These are phyloP conservation scores for Pseudozyma pruni DNA, from an alignment of 1,284 basidiomycete species.

Conservation along the genomic window DNA sequence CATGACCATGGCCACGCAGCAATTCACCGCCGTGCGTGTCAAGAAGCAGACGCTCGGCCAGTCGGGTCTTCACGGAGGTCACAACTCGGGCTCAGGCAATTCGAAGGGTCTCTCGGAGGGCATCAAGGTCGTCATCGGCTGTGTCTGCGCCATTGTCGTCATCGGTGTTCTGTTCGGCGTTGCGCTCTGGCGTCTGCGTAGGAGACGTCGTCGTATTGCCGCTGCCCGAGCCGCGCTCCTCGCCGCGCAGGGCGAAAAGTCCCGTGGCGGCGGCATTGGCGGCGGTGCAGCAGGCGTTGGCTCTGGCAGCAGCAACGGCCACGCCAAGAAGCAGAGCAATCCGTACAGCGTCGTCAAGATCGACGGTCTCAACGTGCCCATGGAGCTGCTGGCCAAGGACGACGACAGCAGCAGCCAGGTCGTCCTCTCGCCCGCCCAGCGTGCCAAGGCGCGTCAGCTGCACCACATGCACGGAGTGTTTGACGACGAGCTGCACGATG, in stretches of 20 bases:
- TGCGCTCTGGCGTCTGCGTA: slow-evolving; percentile 48
- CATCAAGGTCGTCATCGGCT: slow-evolving; percentile 57
- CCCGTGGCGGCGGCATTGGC: not conserved
- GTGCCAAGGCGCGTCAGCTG: slow-evolving; percentile 49
- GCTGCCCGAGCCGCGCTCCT: slow-evolving; percentile 36
- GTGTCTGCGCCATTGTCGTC: slow-evolving; percentile 51
- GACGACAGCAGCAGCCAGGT: slow-evolving; percentile 46
- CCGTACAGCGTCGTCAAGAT: slow-evolving; percentile 42
- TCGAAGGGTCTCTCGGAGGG: slow-evolving; percentile 53
- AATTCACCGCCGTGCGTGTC: slow-evolving; percentile 59
- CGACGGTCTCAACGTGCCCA: slow-evolving; percentile 39
- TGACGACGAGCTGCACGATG: slow-evolving; percentile 49
- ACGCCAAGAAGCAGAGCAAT: slow-evolving; percentile 47
- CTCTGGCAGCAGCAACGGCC: slow-evolving; percentile 15
- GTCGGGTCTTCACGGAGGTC: slow-evolving; percentile 29
- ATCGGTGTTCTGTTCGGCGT: slow-evolving; percentile 50
- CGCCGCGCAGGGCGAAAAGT: slow-evolving; percentile 32
- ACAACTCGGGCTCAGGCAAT: slow-evolving; percentile 21
- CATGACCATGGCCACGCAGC: slow-evolving; percentile 41
- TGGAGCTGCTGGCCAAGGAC: slow-evolving; percentile 45
- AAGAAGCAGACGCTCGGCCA: slow-evolving; percentile 54
- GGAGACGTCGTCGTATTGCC: slow-evolving; percentile 36
- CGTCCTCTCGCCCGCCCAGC: slow-evolving; percentile 48
- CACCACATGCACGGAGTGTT: slow-evolving; percentile 53
- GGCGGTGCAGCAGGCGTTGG: slow-evolving; percentile 2